phyloP scores from a whole-genome alignment of 768 basidiomycete genomes.

The Russula sp. region DNA sequence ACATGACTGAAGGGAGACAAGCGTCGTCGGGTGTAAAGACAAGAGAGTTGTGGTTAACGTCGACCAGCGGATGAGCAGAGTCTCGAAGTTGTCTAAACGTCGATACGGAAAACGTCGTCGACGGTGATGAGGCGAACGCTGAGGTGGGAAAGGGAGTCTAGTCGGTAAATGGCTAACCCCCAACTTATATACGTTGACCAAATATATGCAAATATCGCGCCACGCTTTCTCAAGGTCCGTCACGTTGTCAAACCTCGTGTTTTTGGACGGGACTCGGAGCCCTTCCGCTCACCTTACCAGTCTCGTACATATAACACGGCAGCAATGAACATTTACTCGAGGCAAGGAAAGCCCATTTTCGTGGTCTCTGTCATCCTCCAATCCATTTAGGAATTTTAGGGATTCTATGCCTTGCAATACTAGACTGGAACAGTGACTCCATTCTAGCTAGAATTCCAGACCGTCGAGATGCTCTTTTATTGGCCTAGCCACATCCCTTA shows the following conservation, averaged over 20 bases:
- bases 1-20: conserved; percentile 7
- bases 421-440: not conserved
- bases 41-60: conserved; percentile 6
- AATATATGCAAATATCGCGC: conserved; percentile 18
- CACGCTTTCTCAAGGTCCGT: not conserved
- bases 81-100: not conserved
- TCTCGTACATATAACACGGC: not conserved
- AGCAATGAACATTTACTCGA: not conserved
- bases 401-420: not conserved
- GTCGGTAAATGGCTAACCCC: conserved; percentile 1
- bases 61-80: conserved; percentile 13
- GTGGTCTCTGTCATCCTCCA: not conserved
- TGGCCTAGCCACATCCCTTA: not conserved
- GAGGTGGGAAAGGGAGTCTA: not conserved
- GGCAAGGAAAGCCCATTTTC: not conserved
- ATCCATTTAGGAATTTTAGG: not conserved
- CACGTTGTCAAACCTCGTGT: not conserved
- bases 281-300: not conserved
- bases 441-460: not conserved
- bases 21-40: conserved; percentile 5
- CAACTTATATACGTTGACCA: conserved; percentile 11
- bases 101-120: conserved; percentile 4
- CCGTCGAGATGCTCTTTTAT: not conserved
- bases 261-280: not conserved
- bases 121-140: not conserved